Base-by-base conservation (phyloP, 2,329 filamentous ascomycete species). In the Fusarium equiseti region DNA sequence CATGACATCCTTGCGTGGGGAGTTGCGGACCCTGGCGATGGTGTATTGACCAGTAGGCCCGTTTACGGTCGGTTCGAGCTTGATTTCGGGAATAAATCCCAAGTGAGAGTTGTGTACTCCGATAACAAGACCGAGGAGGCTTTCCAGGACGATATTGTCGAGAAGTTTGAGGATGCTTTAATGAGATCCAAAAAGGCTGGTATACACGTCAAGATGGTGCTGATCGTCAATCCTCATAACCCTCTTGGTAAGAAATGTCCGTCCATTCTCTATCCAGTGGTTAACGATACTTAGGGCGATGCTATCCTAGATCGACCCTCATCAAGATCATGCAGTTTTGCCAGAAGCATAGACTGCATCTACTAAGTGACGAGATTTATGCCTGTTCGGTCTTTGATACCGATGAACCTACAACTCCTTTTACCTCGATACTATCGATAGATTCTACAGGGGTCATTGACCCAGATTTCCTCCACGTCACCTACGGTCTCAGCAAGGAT, bases 331-430 rank as follows among this genome's bases (percentile, higher is more conserved):
- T 88, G 80, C 71, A 74, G 5, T 81, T 89, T 56, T 89, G 87
- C 67, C 78, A 85, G 55, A 80, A 79, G 43, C 79, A 87, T 64
- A 69, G 76, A 6, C 77, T 89, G 6, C 87, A 89, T 63, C 78
- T 89, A 48, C 82, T 89, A 70, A 85, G 83, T 66, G 87, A 90
- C 73, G 88, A 90, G 72, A 85, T 90, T 42, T 89, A 89, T 71
- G 87, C 84, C 12, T 78, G 85, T 40, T 86, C 85, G 2, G 80
- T 85, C 1, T 89, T 83, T 63, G 62, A 83, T 75, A 73, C 77
- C 31, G 38, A 77, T 68, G 59, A 82, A 76, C 44, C 58, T 22
- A 62, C 73, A 13, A 48, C 63, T 8, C 76, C 79, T 0, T 89
- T 89, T 66, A 85, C 82, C 5, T 88, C 86, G 0, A 77, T 81